Percentiles rank a stretch among this genome's conserved stretches.
Evolutionary conservation across 1,284 basidiomycete genomes (phyloP).

Genomic region (Naganishia cerealis): DNA sequence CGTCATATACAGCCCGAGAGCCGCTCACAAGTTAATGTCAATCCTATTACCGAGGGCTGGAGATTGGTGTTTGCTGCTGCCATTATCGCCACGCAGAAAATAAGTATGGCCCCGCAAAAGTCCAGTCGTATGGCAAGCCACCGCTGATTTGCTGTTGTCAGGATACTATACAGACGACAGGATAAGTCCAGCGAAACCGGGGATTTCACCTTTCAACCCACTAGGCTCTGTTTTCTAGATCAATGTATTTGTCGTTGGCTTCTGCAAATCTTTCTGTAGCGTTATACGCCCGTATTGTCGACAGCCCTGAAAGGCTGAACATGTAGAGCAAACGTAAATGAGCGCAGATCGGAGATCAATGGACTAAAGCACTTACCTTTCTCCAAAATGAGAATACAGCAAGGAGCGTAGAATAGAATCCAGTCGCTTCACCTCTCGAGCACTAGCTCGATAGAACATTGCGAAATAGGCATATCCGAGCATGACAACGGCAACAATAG

Average conservation of each 20-base stretch:
- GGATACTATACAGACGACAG: slow-evolving; percentile 45
- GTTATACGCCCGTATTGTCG: slow-evolving; percentile 71
- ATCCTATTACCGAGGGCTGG: slow-evolving; percentile 66
- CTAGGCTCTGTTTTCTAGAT: slow-evolving; percentile 58
- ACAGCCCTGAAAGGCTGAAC: slow-evolving; percentile 37
- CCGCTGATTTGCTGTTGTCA: slow-evolving; percentile 53
- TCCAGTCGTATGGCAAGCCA: slow-evolving; percentile 81
- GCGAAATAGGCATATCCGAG: slow-evolving; percentile 29
- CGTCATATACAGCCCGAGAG: slow-evolving; percentile 28
- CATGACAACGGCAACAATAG: slow-evolving; percentile 32
- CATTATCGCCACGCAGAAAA: slow-evolving; percentile 62
- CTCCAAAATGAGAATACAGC: slow-evolving; percentile 47
- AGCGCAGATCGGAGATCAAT: slow-evolving; percentile 49
- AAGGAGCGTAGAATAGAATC: slow-evolving; percentile 44
- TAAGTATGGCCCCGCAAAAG: slow-evolving; percentile 66
- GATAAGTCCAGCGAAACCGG: slow-evolving; percentile 55
- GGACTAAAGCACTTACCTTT: slow-evolving; percentile 40
- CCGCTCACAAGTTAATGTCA: slow-evolving; percentile 68
- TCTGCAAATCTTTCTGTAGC: slow-evolving; percentile 62
- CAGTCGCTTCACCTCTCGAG: slow-evolving; percentile 48
- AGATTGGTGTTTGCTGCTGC: slow-evolving; percentile 53
- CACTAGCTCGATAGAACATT: slow-evolving; percentile 45
- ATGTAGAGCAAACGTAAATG: slow-evolving; percentile 43
- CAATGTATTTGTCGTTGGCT: slow-evolving; percentile 44
- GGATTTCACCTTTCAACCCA: slow-evolving; percentile 67